Base-by-base conservation (phyloP, 2,329 filamentous ascomycete genomes). In the Neodidymelliopsis sp. region DNA sequence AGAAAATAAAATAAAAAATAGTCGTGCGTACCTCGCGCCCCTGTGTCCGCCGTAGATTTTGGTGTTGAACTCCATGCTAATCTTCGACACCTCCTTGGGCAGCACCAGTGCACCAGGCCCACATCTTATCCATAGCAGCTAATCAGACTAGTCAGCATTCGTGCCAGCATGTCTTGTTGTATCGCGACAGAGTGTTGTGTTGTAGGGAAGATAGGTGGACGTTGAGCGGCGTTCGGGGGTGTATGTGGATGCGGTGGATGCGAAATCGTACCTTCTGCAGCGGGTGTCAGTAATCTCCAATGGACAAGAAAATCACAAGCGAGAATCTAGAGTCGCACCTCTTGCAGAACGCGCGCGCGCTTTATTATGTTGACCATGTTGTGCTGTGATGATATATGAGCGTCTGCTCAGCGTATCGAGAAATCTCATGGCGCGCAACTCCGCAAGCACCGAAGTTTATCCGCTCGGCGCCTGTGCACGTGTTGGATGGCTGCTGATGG, bases 71-170 rank as follows among this genome's bases (percentile, higher is more conserved):
- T 89, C 83, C 75, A 94, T 74, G 69, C 90, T 85, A 77, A 94
- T 86, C 69, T 84, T 81, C 34, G 86, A 85, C 43, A 95, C 84
- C 66, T 90, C 84, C 22, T 85, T 80, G 0, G 93, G 91, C 18
- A 99, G 80, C 59, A 90, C 78, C 15, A 90, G 87, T 31, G 94
- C 91, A 47, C 93, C 94, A 22, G 89, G 87, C 50, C 93, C 94
- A 70, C 88, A 80, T 70, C 88, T 85, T 74, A 97, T 79, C 66
- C 81, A 78, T 57, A 94, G 81, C 40, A 95, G 78, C 88, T 94
- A 54, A 40, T 8, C 7, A 2, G n/a, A 2, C 19, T 4, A 16
- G 24, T 50, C 30, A 50, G 47, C 13, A 12, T 8, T 30, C 7
- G 12, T 24, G 12, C 27, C 18, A 12, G 6, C 2, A 3, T n/a